Evolutionary conservation across 2,329 filamentous ascomycete genomes (phyloP), one percentile per base, ranked within the genome.

Genomic region (Stemphylium vesicarium): DNA sequence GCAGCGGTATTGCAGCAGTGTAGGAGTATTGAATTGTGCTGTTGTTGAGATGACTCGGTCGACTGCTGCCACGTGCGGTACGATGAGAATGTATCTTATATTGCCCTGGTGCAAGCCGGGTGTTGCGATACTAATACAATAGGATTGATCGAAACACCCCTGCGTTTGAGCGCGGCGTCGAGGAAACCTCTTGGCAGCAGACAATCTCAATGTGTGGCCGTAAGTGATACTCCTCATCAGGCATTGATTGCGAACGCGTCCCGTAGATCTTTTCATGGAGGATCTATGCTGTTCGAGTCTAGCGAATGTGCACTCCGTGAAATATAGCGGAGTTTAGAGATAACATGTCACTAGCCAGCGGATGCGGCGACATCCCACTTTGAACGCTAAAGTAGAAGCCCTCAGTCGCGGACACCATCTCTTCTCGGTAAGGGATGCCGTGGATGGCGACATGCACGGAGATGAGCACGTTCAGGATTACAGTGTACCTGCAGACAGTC

Each of bases 401-500:
- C 38, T 49, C 31, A 45, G 20, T 32, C 22, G 20, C 53, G 44
- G 43, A 48, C 18, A 33, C 16, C 37, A 31, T 44, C 47, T 56
- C 12, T 43, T 51, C 36, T 47, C 24, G 50, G 50, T n/a, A 48
- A 53, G 53, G 26, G 45, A 44, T 39, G 22, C 18, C 26, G 31
- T 24, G 31, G 26, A 50, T 41, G 26, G 36, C 43, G 50, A 35
- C 42, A 46, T 40, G 37, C 26, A 45, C 51, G 56, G 46, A 63
- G 33, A 43, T 49, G 53, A 53, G 45, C 35, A 53, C 44, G 32
- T 45, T 31, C 32, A 50, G 42, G 51, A 40, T 51, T 50, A 55
- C 55, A 46, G 55, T 59, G 66, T 69, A 70, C 65, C 68, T 71
- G 65, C 67, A 72, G 63, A 48, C 45, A 31, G 47, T 48, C 41